Evolutionary conservation across 768 basidiomycete genomes (phyloP), one percentile per base, ranked within the genome.

Genomic region (Boletus speciosus): DNA sequence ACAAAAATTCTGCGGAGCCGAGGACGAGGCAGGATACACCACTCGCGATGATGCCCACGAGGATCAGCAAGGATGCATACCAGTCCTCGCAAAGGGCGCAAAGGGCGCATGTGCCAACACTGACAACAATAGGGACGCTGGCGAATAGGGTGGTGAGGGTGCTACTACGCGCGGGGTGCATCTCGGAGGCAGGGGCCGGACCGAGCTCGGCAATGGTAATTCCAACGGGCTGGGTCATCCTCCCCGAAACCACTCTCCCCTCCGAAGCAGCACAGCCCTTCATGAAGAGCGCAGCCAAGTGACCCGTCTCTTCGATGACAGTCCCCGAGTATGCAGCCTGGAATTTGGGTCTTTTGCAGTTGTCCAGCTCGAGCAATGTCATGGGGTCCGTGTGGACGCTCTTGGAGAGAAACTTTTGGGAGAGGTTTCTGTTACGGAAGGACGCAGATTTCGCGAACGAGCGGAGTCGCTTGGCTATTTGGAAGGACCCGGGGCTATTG

Each of bases 281-380:
- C 55, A 58, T 51, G 31, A 35, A 84, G 74, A 71, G 88, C 82
- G 39, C 71, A 76, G 21, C 89, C 81, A 62, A 80, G 68, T 19
- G 82, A 72, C 49, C 80, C 74, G 63, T 80, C 75, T 35, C 69
- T 61, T n/a, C 68, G 7, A 71, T 62, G 67, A 56, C 75, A 76
- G 58, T 88, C 67, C 68, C 86, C 78, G 44, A 92, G 71, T 27
- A 84, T 57, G 90, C 84, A 0, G 87, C 82, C 53, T 89, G 83
- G 69, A 81, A 92, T 64, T 89, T 91, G 46, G 88, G 88, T 3
- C 70, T 69, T 6, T 47, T 52, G 42, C 34, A 51, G 2, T 52
- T 27, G 35, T 54, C 61, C 21, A 58, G 19, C 10, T 58, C 62
- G 7, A 71, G 52, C 6, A 66, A n/a, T 1, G 43, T 14, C 6